These are phyloP conservation scores for Sporothrix pallida DNA, from an alignment of 2,329 filamentous ascomycete species.

Conservation along the genomic window DNA sequence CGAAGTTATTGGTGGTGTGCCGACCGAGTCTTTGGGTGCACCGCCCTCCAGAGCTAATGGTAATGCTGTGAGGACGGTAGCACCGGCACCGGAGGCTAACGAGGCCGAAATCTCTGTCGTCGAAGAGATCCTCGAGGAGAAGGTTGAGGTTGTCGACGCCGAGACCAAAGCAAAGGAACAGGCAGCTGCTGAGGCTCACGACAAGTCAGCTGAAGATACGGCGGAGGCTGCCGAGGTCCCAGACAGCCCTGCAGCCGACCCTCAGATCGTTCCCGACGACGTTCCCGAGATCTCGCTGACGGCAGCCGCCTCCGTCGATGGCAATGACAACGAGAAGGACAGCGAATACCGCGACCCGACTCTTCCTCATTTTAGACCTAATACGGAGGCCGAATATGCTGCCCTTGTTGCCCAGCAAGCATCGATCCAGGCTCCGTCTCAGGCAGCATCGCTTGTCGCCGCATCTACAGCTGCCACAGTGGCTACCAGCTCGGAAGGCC, in stretches of 20 bases:
- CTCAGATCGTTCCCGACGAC: neutral
- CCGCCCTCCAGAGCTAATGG: neutral
- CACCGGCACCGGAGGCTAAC: neutral
- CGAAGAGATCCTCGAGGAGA: constrained; percentile 20
- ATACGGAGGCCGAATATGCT: constrained; percentile 45
- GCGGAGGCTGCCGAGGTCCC: neutral
- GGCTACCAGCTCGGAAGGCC: constrained; percentile 32
- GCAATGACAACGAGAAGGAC: constrained; percentile 38
- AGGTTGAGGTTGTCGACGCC: neutral
- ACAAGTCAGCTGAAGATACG: neutral
- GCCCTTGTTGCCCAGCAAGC: neutral
- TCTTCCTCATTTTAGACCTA: constrained; percentile 72
- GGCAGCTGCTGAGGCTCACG: neutral
- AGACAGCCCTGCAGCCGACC: neutral
- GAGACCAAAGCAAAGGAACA: neutral
- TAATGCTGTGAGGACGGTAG: neutral
- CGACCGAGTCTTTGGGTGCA: constrained; percentile 37
- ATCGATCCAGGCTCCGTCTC: constrained; percentile 22
- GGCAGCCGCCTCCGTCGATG: constrained; percentile 13
- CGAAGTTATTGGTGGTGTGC: constrained; percentile 42
- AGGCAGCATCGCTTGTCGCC: constrained; percentile 19
- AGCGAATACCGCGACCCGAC: constrained; percentile 61
- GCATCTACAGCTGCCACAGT: constrained; percentile 33
- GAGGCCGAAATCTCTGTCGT: constrained; percentile 7
- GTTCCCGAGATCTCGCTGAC: constrained; percentile 26